Percentiles rank a stretch among this genome's conserved stretches.
phyloP scores from a whole-genome alignment of 2,329 filamentous ascomycete genomes.

The Penicillium thymicola region DNA sequence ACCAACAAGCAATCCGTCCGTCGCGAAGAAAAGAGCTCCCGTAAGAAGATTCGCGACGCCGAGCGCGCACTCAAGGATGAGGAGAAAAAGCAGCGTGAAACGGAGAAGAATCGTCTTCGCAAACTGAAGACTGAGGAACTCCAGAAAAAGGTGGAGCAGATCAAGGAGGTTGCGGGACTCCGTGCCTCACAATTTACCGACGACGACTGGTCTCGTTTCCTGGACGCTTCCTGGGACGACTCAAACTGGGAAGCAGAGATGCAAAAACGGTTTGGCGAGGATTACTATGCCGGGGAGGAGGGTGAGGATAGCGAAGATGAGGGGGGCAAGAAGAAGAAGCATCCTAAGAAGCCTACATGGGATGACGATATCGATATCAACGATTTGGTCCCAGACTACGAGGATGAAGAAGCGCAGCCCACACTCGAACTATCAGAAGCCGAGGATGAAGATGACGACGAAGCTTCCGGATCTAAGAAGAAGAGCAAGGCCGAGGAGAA shows the following conservation, averaged over 20 bases:
- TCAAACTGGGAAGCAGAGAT: constrained; percentile 89
- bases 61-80: constrained; percentile 75
- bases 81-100: constrained; percentile 70
- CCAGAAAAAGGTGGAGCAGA: constrained; percentile 78
- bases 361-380: constrained; percentile 98
- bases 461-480: constrained; percentile 48
- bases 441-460: constrained; percentile 41
- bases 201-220: constrained; percentile 77
- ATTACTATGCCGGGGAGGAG: constrained; percentile 67
- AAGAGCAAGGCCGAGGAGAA: constrained; percentile 50
- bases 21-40: constrained; percentile 72
- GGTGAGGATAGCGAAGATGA: constrained; percentile 55
- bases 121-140: constrained; percentile 90
- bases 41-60: constrained; percentile 74
- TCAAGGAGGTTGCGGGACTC: constrained; percentile 83
- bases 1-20: constrained; percentile 79
- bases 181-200: constrained; percentile 64
- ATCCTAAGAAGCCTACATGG: constrained; percentile 80
- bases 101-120: constrained; percentile 77
- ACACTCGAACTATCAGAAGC: constrained; percentile 57
- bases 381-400: constrained; percentile 83
- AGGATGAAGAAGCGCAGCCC: constrained; percentile 64
- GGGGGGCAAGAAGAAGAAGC: constrained; percentile 54
- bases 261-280: constrained; percentile 79
- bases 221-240: constrained; percentile 87